phyloP scores from a whole-genome alignment of 139 green algal species.

The Trebouxia sp. region DNA sequence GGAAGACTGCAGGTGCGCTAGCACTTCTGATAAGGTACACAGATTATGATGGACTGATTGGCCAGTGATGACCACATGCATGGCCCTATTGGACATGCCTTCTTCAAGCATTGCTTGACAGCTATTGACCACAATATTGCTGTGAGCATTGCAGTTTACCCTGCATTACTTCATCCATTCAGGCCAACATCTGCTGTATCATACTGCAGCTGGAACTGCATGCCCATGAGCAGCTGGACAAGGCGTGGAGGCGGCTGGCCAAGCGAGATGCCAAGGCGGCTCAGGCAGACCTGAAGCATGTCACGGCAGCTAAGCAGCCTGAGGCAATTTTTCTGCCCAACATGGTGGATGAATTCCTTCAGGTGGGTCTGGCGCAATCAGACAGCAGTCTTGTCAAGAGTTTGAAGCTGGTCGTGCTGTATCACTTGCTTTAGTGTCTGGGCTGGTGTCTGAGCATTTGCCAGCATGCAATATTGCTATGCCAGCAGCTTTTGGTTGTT shows the following conservation, averaged over 20 bases:
- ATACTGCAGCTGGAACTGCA: constrained; percentile 76
- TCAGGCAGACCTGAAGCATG: constrained; percentile 43
- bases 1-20: constrained; percentile 64
- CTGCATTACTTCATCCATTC: too few species aligned
- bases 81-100: too few species aligned
- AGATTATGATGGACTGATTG: background rate
- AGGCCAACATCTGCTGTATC: background rate
- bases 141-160: too few species aligned
- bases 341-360: constrained; percentile 77
- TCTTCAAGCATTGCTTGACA: too few species aligned
- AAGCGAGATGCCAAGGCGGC: constrained; percentile 58
- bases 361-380: constrained; percentile 22
- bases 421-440: too few species aligned
- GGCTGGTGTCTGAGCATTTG: too few species aligned
- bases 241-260: constrained; percentile 74
- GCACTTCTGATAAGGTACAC: background rate
- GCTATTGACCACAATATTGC: too few species aligned
- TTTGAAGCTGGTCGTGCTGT: background rate
- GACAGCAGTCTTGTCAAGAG: background rate
- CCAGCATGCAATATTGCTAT: too few species aligned
- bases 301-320: constrained; percentile 51
- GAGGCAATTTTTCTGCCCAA: constrained; percentile 78
- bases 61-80: too few species aligned
- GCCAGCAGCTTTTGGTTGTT: too few species aligned
- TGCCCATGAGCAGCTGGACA: constrained; percentile 65